Evolutionary conservation across 306 rosid species (phyloP).

Genomic region (Dryas alaskensis): DNA sequence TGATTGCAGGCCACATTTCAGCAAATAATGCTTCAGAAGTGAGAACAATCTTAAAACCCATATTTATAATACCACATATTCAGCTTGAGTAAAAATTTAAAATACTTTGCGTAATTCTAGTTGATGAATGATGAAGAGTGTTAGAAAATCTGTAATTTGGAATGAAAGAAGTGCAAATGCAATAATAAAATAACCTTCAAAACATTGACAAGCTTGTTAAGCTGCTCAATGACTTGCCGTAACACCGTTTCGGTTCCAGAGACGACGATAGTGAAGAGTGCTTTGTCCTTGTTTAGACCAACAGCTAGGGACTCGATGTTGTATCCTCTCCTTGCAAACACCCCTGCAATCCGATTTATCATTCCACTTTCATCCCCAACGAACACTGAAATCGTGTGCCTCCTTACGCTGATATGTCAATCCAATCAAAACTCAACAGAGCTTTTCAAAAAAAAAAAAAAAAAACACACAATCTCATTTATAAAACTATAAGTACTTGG

Average conservation of each 20-base stretch:
- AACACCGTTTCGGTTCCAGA: conserved; percentile 60
- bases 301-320: conserved; percentile 84
- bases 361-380: conserved; percentile 89
- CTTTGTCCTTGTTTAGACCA: conserved; percentile 71
- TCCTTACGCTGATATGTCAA: conserved; percentile 39
- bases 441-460: too few relatives aligned
- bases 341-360: conserved; percentile 80
- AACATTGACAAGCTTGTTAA: conserved; percentile 74
- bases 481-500: conserved; percentile 29
- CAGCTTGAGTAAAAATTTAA: too few relatives aligned
- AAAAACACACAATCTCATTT: background rate
- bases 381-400: conserved; percentile 79
- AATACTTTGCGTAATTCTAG: background rate
- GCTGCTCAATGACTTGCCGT: conserved; percentile 73
- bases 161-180: too few relatives aligned
- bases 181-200: conserved; percentile 38
- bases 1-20: background rate
- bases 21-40: background rate
- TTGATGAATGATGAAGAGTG: background rate
- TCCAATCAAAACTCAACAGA: too few relatives aligned
- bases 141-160: background rate
- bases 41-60: background rate
- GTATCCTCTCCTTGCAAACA: conserved; percentile 74
- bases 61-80: too few relatives aligned
- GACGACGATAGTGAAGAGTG: conserved; percentile 74